These are phyloP conservation scores for Ceratocystis huliohia DNA, from an alignment of 2,329 filamentous ascomycete genomes.

Conservation along the genomic window DNA sequence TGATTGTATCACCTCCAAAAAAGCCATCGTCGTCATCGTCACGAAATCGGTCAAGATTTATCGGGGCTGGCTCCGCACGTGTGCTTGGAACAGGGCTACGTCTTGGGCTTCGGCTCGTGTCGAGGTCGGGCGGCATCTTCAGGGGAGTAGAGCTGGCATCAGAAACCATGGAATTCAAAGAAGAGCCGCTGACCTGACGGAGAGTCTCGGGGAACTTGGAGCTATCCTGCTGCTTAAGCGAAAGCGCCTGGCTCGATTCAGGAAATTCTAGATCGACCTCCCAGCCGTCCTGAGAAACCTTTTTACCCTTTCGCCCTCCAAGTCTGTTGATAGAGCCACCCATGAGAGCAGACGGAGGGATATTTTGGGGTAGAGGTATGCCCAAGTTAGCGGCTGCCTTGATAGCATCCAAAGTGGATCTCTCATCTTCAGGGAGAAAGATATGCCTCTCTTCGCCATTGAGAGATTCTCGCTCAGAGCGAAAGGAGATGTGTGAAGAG, in stretches of 20 bases:
- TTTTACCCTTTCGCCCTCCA: conserved; percentile 60
- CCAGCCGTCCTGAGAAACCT: conserved; percentile 67
- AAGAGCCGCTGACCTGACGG: conserved; percentile 50
- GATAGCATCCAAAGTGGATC: conserved; percentile 71
- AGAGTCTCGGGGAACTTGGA: conserved; percentile 54
- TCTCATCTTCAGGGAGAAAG: conserved; percentile 71
- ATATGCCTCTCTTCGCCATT: conserved; percentile 78
- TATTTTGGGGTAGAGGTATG: conserved; percentile 76
- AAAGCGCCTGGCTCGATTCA: conserved; percentile 43
- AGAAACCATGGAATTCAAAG: conserved; percentile 40
- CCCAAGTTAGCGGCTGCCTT: conserved; percentile 76
- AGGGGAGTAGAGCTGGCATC: conserved; percentile 31
- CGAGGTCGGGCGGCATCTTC: conserved; percentile 21
- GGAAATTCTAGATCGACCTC: conserved; percentile 65
- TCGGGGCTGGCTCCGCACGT: conserved; percentile 28
- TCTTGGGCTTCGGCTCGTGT: conserved; percentile 17
- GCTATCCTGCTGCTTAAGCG: conserved; percentile 51
- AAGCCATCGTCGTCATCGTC: conserved; percentile 51
- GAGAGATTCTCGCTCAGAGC: conserved; percentile 67
- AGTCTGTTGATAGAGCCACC: conserved; percentile 89
- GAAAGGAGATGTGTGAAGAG: conserved; percentile 69
- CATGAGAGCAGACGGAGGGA: conserved; percentile 77
- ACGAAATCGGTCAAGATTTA: conserved; percentile 51
- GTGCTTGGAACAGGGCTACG: conserved; percentile 24
- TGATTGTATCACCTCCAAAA: conserved; percentile 57